Evolutionary conservation across 768 basidiomycete genomes (phyloP).

Genomic region (Tulasnella sp.): DNA sequence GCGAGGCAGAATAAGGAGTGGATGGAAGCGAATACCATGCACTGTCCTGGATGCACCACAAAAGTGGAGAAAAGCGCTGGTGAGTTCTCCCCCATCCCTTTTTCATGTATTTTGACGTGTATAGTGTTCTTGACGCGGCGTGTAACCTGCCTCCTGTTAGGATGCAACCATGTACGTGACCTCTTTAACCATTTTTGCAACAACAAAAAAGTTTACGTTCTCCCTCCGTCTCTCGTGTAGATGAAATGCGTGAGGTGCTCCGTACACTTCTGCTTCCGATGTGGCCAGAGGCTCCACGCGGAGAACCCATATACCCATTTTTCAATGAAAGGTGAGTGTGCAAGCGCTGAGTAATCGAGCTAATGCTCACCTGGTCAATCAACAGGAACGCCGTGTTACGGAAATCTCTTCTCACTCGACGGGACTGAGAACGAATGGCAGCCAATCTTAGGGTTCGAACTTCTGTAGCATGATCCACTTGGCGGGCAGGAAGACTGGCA

Average conservation of each 20-base stretch:
- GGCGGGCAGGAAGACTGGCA: too few relatives aligned
- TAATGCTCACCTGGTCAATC: too few relatives aligned
- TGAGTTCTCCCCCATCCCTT: not conserved
- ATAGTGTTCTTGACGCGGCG: not conserved
- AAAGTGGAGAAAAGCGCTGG: slow-evolving; percentile 39
- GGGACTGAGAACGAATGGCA: slow-evolving; percentile 5
- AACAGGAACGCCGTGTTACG: slow-evolving; percentile 2
- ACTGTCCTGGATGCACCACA: slow-evolving; percentile 56
- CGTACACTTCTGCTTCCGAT: slow-evolving; percentile 75
- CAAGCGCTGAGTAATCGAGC: too few relatives aligned
- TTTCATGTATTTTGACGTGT: not conserved
- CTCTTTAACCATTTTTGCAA: slow-evolving; percentile 23
- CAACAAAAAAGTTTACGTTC: slow-evolving; percentile 6
- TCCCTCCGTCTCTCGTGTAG: slow-evolving; percentile 28
- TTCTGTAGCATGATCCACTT: not conserved
- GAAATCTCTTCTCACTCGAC: slow-evolving; percentile 8
- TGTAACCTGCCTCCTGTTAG: slow-evolving; percentile 42
- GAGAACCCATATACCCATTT: slow-evolving; percentile 60
- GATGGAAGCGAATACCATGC: slow-evolving; percentile 56
- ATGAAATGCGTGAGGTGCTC: slow-evolving; percentile 70
- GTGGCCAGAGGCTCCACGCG: slow-evolving; percentile 43
- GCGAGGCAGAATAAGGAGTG: slow-evolving; percentile 65
- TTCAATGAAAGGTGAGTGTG: slow-evolving; percentile 17
- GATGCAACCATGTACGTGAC: slow-evolving; percentile 77
- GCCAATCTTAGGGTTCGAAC: slow-evolving; percentile 7